Percentiles rank a stretch among this genome's conserved stretches.
phyloP scores from a whole-genome alignment of 345 rosid genomes.

The Luvunga scandens region DNA sequence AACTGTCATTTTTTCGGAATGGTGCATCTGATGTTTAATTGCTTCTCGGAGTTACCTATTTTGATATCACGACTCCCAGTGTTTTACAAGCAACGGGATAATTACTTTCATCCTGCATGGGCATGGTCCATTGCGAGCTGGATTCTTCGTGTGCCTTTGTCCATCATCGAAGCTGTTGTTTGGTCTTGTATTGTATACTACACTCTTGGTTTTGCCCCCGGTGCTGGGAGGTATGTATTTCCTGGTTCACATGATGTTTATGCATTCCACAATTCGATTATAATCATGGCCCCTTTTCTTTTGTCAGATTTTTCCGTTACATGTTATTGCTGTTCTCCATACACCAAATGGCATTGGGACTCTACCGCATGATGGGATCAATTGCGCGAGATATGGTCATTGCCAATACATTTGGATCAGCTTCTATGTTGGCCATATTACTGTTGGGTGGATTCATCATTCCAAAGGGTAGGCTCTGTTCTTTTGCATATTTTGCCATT shows the following conservation, averaged over 20 bases:
- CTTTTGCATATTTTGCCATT: not conserved
- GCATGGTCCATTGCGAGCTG: slow-evolving; percentile 80
- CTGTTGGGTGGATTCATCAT: slow-evolving; percentile 87
- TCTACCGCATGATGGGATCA: slow-evolving; percentile 74
- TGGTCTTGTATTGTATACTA: slow-evolving; percentile 90
- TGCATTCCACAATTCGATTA: slow-evolving; percentile 1
- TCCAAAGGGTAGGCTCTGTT: slow-evolving; percentile 60
- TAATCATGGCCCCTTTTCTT: slow-evolving; percentile 6
- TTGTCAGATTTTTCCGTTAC: slow-evolving; percentile 73
- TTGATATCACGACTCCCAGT: slow-evolving; percentile 84
- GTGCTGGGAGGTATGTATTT: slow-evolving; percentile 63
- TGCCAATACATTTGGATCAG: slow-evolving; percentile 86
- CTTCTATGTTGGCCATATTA: slow-evolving; percentile 54
- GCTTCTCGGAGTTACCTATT: slow-evolving; percentile 75
- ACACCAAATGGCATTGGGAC: slow-evolving; percentile 93
- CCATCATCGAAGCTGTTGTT: slow-evolving; percentile 74
- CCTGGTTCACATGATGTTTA: not conserved
- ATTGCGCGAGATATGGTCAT: slow-evolving; percentile 80
- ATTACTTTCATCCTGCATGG: slow-evolving; percentile 91
- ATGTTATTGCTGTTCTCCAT: slow-evolving; percentile 65
- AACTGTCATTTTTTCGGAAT: slow-evolving; percentile 80
- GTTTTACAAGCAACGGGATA: slow-evolving; percentile 87
- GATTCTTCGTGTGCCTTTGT: slow-evolving; percentile 84
- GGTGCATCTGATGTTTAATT: slow-evolving; percentile 89
- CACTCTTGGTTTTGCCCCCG: slow-evolving; percentile 80